Conservation (phyloP, 2,329 filamentous ascomycete species). For the Teratosphaeria nubilosa region DNA sequence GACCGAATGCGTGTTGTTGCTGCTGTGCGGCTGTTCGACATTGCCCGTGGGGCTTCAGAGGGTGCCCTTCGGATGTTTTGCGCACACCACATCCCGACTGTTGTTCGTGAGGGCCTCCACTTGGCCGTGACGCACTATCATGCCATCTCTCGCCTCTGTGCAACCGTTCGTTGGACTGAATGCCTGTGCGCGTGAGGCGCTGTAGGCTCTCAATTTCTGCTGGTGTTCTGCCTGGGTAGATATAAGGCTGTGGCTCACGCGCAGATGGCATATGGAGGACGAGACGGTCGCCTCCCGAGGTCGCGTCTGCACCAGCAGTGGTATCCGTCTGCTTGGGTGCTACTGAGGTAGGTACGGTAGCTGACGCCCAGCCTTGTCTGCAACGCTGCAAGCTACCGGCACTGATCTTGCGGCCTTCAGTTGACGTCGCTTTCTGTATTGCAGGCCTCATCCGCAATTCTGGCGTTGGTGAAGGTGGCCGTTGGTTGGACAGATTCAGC, state of each 20-base stretch:
- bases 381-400: slow-evolving; percentile 7
- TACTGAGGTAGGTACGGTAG: slow-evolving; percentile 4
- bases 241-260: slow-evolving; percentile 24
- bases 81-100: background rate
- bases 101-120: background rate
- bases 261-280: slow-evolving; percentile 27
- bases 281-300: slow-evolving; percentile 16
- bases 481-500: slow-evolving; percentile 11
- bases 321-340: slow-evolving; percentile 7
- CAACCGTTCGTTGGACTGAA: slow-evolving; percentile 1
- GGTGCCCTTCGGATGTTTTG: background rate
- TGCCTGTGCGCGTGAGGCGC: slow-evolving; percentile 20
- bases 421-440: slow-evolving; percentile 12
- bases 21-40: background rate
- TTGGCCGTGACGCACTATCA: background rate
- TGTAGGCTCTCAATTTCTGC: slow-evolving; percentile 23
- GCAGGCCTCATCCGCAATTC: slow-evolving; percentile 6
- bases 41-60: background rate
- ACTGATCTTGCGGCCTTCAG: slow-evolving; percentile 17
- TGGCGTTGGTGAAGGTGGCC: slow-evolving; percentile 12
- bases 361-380: slow-evolving; percentile 13
- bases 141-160: slow-evolving; percentile 1
- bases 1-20: background rate
- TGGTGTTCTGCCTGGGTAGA: slow-evolving; percentile 19
- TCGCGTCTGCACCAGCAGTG: slow-evolving; percentile 2